phyloP scores from a whole-genome alignment of 1,284 basidiomycete species.

The Heliocybe sulcata region DNA sequence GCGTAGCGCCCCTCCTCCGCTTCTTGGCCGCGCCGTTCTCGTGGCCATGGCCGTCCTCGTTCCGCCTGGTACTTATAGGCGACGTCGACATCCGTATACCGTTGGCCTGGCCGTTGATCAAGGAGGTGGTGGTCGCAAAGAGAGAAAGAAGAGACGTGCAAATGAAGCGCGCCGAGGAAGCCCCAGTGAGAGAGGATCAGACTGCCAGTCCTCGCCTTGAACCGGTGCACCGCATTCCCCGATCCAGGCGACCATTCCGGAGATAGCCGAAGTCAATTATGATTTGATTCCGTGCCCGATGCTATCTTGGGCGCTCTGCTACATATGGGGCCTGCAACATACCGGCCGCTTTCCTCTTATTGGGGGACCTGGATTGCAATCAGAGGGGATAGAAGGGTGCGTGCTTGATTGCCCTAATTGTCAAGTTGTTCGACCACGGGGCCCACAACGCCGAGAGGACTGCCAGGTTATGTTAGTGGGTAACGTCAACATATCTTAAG shows the following conservation, averaged over 20 bases:
- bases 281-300: not conserved
- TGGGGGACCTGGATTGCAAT: no score
- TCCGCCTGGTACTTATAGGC: not conserved
- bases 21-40: slow-evolving; percentile 40
- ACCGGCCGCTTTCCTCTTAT: not conserved
- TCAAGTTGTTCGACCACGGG: no score
- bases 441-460: no score
- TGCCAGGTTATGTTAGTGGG: no score
- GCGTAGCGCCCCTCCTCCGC: slow-evolving; percentile 66
- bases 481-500: not conserved
- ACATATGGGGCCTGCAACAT: not conserved
- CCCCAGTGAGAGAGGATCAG: no score
- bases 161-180: no score
- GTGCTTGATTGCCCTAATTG: no score
- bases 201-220: not conserved
- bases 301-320: not conserved
- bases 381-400: no score
- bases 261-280: not conserved
- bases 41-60: not conserved
- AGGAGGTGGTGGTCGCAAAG: not conserved
- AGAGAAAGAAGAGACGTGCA: not conserved
- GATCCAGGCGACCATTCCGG: not conserved
- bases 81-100: not conserved
- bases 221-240: not conserved
- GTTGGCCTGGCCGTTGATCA: not conserved